Base-by-base conservation (phyloP, 2,329 filamentous ascomycete genomes). In the Mariannaea sp. region DNA sequence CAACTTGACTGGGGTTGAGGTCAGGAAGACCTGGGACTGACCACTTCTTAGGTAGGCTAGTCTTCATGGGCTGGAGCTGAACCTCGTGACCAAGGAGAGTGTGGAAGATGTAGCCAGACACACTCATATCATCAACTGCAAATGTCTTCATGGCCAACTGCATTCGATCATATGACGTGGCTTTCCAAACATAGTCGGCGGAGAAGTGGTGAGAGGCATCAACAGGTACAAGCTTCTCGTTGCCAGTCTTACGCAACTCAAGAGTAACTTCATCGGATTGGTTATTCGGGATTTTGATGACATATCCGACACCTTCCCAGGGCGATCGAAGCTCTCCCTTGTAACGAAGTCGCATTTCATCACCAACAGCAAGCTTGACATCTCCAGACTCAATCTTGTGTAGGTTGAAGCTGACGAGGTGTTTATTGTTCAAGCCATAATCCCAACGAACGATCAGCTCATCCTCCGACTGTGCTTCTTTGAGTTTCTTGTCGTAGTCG, bases 111-210 rank as follows among this genome's bases (percentile, higher is more conserved):
- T 97, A 99, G 30, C 94, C 94, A 17, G 94, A 97, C 36, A 99
- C 93, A 68, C 92, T 97, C 88, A 96, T 90, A 73, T 99, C 94
- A 65, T 99, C 93, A 38, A 97, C 86, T 5, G 94, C 94, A 70
- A 99, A 99, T 0, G 91, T 97, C 80, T 97, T 97, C 93, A 99
- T 97, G 49, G 94, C 95, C 61, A 92, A 85, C 73, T 99, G 94
- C 94, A 99, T 99, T 59, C 94, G 92, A 69, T 99, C 94, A 70
- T 99, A 99, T 0, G 93, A 97, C 0, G 95, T 99, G 12, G 95
- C 94, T 72, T 99, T 99, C 94, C 94, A 99, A 50, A 99, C 94
- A 68, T 99, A 99, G 71, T 99, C 94, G 61, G 93, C 94, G 13
- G 92, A 96, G 75, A 99, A 99, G 73, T 97, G 96, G 75, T 96